Evolutionary conservation across 495 filamentous ascomycete genomes (phyloP).

Genomic region (Podospora tetraspora): DNA sequence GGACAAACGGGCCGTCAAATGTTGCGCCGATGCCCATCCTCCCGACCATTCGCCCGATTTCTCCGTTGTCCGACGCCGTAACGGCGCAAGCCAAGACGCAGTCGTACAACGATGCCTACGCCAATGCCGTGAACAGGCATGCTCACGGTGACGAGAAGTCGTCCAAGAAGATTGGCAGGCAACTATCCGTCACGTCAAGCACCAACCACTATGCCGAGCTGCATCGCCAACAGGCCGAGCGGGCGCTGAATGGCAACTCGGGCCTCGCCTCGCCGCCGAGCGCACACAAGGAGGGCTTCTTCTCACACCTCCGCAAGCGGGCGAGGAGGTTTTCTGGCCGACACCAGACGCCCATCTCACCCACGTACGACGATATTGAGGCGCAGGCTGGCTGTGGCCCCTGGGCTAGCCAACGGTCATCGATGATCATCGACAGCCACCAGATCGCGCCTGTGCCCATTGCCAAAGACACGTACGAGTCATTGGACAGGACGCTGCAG

Average conservation of each 20-base stretch:
- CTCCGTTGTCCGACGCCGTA: slow-evolving; percentile 84
- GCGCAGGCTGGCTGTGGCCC: slow-evolving; percentile 87
- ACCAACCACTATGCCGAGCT: slow-evolving; percentile 82
- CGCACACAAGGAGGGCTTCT: slow-evolving; percentile 87
- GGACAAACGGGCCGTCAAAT: slow-evolving; percentile 73
- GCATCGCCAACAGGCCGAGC: slow-evolving; percentile 86
- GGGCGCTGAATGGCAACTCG: slow-evolving; percentile 78
- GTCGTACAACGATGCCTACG: slow-evolving; percentile 45
- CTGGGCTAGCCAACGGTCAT: slow-evolving; percentile 78
- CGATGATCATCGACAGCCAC: slow-evolving; percentile 66
- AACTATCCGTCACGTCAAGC: slow-evolving; percentile 91
- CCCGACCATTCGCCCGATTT: slow-evolving; percentile 91
- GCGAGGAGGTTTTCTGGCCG: slow-evolving; percentile 89
- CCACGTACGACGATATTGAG: slow-evolving; percentile 77
- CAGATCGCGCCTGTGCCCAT: slow-evolving; percentile 41
- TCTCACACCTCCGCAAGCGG: slow-evolving; percentile 92
- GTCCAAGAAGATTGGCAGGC: slow-evolving; percentile 90
- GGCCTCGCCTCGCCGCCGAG: slow-evolving; percentile 58
- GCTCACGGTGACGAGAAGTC: slow-evolving; percentile 57
- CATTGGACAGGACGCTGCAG: slow-evolving; percentile 73
- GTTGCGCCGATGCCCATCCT: slow-evolving; percentile 96
- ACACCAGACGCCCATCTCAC: slow-evolving; percentile 69
- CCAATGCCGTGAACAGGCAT: slow-evolving; percentile 24
- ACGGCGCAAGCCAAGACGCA: slow-evolving; percentile 71
- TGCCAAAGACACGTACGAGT: slow-evolving; percentile 57